Evolutionary conservation across 805 yeast genomes (phyloP).

Genomic region (Candida germanica): DNA sequence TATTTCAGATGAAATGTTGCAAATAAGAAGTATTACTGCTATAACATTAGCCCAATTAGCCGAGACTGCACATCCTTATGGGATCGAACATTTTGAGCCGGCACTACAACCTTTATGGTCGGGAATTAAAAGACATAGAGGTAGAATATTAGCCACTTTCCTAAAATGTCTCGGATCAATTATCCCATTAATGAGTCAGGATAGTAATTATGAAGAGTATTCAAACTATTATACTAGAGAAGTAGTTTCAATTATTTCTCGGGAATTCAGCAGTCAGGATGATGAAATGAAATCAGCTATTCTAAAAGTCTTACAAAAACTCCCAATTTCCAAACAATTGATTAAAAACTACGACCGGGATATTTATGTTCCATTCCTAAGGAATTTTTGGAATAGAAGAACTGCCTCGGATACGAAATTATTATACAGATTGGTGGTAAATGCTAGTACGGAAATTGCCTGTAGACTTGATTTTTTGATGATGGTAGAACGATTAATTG

Average conservation of each 20-base stretch:
- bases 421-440: conserved; percentile 58
- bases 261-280: conserved; percentile 80
- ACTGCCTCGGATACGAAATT: conserved; percentile 62
- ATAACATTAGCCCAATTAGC: conserved; percentile 72
- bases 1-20: conserved; percentile 63
- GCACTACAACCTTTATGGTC: conserved; percentile 76
- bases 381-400: conserved; percentile 78
- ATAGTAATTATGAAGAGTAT: conserved; percentile 56
- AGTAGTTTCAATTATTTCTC: conserved; percentile 58
- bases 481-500: conserved; percentile 55
- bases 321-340: conserved; percentile 61
- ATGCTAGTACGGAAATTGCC: conserved; percentile 67
- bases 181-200: conserved; percentile 76
- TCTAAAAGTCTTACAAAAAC: conserved; percentile 61
- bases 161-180: conserved; percentile 74
- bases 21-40: conserved; percentile 70
- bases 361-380: conserved; percentile 60
- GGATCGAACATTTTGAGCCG: conserved; percentile 80
- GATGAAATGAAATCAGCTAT: conserved; percentile 83
- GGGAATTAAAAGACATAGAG: conserved; percentile 75
- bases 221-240: conserved; percentile 75
- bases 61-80: conserved; percentile 80
- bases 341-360: conserved; percentile 48
- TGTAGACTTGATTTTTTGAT: conserved; percentile 62
- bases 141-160: conserved; percentile 72